phyloP scores from a whole-genome alignment of 2,329 filamentous ascomycete species.

The Helotiales sp. region DNA sequence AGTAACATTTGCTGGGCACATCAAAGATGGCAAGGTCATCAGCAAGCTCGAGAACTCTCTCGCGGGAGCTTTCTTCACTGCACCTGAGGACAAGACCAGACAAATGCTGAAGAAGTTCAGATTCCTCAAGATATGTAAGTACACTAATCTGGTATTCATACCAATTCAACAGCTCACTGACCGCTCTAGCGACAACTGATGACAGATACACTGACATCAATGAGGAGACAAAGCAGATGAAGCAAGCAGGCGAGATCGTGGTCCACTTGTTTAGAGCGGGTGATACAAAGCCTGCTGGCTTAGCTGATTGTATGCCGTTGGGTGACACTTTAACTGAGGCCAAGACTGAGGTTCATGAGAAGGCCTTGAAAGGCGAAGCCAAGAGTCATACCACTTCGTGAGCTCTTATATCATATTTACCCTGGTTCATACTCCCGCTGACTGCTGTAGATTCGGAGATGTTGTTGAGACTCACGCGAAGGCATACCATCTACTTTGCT shows the following conservation, averaged over 20 bases:
- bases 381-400: conserved; percentile 17
- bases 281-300: not conserved
- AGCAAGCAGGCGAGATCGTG: conserved; percentile 11
- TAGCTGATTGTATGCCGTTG: not conserved
- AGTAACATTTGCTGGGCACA: too few relatives aligned
- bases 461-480: not conserved
- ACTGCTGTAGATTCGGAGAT: not conserved
- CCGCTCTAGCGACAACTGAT: conserved; percentile 3
- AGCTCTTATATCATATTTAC: not conserved
- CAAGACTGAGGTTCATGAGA: conserved; percentile 13
- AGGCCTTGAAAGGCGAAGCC: conserved; percentile 18
- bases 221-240: conserved; percentile 6
- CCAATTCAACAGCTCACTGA: not conserved
- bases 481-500: not conserved
- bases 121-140: conserved; percentile 13
- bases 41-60: not conserved
- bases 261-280: conserved; percentile 6
- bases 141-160: not conserved
- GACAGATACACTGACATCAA: conserved; percentile 1
- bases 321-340: not conserved
- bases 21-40: not conserved
- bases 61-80: not conserved
- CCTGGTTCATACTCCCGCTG: not conserved
- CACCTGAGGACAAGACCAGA: not conserved
- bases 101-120: not conserved